These are phyloP conservation scores for Rhododendron williamsianum DNA, from an alignment of 148 eudicot genomes.

Conservation along the genomic window DNA sequence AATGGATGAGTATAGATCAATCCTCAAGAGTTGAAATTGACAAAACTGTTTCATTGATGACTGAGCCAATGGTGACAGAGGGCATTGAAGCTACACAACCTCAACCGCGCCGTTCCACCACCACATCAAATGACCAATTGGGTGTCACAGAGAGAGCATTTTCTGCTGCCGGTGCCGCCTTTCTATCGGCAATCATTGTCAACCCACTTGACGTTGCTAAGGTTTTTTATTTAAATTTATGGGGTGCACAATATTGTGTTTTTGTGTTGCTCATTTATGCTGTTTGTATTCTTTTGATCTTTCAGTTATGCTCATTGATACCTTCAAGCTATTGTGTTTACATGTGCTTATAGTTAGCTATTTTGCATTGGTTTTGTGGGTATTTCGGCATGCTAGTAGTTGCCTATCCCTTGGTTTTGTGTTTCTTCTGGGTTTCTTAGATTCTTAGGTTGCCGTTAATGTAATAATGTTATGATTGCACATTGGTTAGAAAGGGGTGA, in stretches of 20 bases:
- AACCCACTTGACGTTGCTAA: slow-evolving; percentile 98
- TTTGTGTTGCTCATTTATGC: not conserved
- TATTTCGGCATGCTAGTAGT: not conserved
- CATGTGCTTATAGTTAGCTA: not conserved
- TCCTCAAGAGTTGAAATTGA: slow-evolving; percentile 22
- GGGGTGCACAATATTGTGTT: not conserved
- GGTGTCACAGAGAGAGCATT: slow-evolving; percentile 56
- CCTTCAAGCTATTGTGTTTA: not conserved
- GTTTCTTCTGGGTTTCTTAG: not conserved
- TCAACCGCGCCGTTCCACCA: slow-evolving; percentile 3
- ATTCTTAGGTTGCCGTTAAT: not conserved
- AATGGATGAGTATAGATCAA: slow-evolving; percentile 28
- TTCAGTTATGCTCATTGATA: not conserved
- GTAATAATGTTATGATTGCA: not conserved
- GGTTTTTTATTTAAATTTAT: slow-evolving; percentile 24
- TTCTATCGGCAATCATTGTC: slow-evolving; percentile 80
- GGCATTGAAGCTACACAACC: slow-evolving; percentile 11
- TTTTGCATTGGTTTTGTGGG: not conserved
- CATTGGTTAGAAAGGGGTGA: not conserved
- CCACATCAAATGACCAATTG: slow-evolving; percentile 27
- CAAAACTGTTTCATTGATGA: slow-evolving; percentile 15
- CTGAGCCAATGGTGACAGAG: slow-evolving; percentile 24
- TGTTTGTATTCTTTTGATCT: not conserved
- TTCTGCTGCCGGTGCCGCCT: slow-evolving; percentile 94
- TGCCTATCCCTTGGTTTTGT: not conserved